Conservation (phyloP, 768 basidiomycete genomes). For the Pisolithus albus region DNA sequence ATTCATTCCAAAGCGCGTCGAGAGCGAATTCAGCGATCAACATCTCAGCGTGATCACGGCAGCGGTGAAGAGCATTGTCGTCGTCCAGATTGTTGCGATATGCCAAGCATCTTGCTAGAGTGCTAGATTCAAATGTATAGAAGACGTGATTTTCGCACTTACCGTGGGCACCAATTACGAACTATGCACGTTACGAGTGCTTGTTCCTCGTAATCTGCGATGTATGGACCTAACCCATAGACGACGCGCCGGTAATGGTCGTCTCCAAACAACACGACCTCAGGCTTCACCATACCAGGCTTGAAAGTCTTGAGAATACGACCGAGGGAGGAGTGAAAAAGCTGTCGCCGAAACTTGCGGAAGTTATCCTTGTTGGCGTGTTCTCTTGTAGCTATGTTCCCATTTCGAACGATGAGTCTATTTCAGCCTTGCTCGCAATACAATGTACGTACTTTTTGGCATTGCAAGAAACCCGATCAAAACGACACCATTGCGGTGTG, state of each 20-base stretch:
- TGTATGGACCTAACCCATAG: conserved; percentile 16
- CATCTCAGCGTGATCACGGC: no score
- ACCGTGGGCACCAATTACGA: conserved; percentile 9
- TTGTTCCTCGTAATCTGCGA: conserved; percentile 18
- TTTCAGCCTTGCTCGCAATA: neutral
- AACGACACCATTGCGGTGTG: no score
- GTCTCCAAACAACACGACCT: conserved; percentile 12
- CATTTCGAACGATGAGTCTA: no score
- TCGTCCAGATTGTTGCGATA: no score
- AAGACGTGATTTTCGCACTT: no score
- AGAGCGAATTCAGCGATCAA: no score
- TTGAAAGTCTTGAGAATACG: conserved; percentile 9
- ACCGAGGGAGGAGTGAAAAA: conserved; percentile 15
- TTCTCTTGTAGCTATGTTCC: neutral
- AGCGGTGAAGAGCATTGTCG: no score
- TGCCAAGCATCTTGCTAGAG: no score
- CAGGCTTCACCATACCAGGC: conserved; percentile 10
- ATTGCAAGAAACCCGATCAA: no score
- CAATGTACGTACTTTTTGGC: no score
- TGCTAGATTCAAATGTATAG: no score
- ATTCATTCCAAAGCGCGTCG: conserved; percentile 24
- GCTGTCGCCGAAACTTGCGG: conserved; percentile 13
- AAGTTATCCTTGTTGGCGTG: conserved; percentile 4
- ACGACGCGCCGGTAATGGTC: conserved; percentile 12
- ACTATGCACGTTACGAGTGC: conserved; percentile 12